Base-by-base conservation (phyloP, 2,329 filamentous ascomycete species). In the Aspergillus pseudoterreus region DNA sequence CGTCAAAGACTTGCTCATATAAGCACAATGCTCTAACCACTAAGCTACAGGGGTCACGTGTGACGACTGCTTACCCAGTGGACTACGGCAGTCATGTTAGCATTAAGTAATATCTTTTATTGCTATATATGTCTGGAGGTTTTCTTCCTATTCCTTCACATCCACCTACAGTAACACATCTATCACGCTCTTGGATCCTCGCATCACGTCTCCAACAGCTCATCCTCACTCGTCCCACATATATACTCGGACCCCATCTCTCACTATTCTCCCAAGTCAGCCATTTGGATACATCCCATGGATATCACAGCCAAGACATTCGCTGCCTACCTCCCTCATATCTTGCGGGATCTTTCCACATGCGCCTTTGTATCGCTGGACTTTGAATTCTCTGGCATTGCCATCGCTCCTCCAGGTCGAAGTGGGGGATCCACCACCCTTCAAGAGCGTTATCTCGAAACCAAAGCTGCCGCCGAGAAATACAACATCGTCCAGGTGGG, bases 401-500 rank as follows among this genome's bases (percentile, higher is more conserved):
- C 76, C 2, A 67, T 66, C 11, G 75, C 75, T 21, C 69, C 71
- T 42, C 59, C 62, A 12, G 63, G 62, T 50, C 57, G 62, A 11
- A 67, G 71, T 27, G 60, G 63, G 35, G 72, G 73, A 33, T 76
- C 75, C 51, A 76, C 76, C 30, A 78, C 77, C 3, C 69, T 87
- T 2, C 80, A 87, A 58, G 71, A 84, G 41, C 78, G 81, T 50
- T 88, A 87, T 62, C 68, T 73, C 10, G 83, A 87, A 55, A 75
- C 76, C 51, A 85, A 82, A 63, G 70, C 70, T 24, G 82, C 82
- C 2, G 84, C 84, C 3, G 78, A 85, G 54, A 78, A 76, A 36
- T 87, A 83, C 59, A 80, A 84, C 54, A 79, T 87, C 47, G 71
- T 87, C 2, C 85, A 88, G 63, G 70, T 87, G 49, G 85, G 85